Base-by-base conservation (phyloP, 768 basidiomycete species). In the Botryobasidium botryosum region DNA sequence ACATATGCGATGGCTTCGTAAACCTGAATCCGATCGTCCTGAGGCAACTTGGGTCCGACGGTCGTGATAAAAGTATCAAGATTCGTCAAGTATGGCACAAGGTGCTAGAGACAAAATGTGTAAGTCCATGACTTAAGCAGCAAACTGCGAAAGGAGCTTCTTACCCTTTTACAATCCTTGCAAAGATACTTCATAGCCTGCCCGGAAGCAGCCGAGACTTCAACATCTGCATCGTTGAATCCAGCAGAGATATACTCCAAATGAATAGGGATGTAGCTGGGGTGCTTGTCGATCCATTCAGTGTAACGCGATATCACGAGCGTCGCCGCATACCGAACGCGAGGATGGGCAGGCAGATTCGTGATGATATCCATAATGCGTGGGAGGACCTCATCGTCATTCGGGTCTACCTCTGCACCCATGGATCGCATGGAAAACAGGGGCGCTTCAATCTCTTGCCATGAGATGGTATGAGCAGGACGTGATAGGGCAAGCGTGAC, bases 381-480 rank as follows among this genome's bases (percentile, higher is more conserved):
- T 2, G 91, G 90, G n/a, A 97, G 78, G 28, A 83, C 77, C 49
- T 70, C 72, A 40, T 84, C 72, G 59, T 97, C 91, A 32, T 68
- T 64, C 6, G 75, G 65, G 54, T 96, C 84, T 20, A 97, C 71
- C 60, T 91, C 80, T 4, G 87, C 91, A 7, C 94, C 94, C 86
- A 99, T 97, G 10, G 92, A 90, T 36, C 94, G 72, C 79, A 99
- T 79, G 15, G 91, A 88, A 62, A 99, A 99, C 32, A 99, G 62
- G 1, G 94, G 94, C 0, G 94, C 94, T 58, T 99, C 94, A 40
- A 99, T 77, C 58, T 87, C 87, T 59, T 97, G 94, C 94, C 94
- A 99, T 13, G 81, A 73, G 15, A 74, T 64, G 3, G 71, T 57
- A 29, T 42, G 26, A 49, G 55, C n/a, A 36, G 49, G 47, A 33